Conservation (phyloP, 306 rosid species). For the Casuarina glauca region DNA sequence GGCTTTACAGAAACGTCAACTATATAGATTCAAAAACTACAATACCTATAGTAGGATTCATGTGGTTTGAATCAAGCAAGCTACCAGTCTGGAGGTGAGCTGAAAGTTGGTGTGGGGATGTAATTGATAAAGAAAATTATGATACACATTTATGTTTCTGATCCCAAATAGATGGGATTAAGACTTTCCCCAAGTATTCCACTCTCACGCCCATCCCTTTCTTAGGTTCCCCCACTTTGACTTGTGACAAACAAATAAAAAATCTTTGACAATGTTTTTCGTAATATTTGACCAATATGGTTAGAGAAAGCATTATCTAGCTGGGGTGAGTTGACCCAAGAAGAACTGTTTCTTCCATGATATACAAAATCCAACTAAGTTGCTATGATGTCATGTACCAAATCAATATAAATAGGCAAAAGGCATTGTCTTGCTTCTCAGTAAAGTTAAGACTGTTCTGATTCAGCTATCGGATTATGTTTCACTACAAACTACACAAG, state of each 20-base stretch:
- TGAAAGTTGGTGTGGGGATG: not conserved
- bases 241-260: not conserved
- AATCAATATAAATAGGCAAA: not conserved
- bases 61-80: not conserved
- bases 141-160: not conserved
- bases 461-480: not conserved
- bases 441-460: not conserved
- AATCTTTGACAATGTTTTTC: not conserved
- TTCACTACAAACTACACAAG: not conserved
- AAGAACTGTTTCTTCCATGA: not conserved
- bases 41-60: not conserved
- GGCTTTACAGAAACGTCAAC: not conserved
- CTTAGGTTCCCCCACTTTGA: not conserved
- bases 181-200: not conserved
- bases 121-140: not conserved
- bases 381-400: not conserved
- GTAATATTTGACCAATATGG: not conserved
- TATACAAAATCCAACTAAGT: not conserved
- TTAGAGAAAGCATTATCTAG: not conserved
- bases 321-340: not conserved
- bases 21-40: not conserved
- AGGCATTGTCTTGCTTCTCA: not conserved
- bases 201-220: not conserved
- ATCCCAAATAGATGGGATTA: not conserved
- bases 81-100: not conserved